Base-by-base conservation (phyloP, 306 rosid genomes). In the Malus domestica region DNA sequence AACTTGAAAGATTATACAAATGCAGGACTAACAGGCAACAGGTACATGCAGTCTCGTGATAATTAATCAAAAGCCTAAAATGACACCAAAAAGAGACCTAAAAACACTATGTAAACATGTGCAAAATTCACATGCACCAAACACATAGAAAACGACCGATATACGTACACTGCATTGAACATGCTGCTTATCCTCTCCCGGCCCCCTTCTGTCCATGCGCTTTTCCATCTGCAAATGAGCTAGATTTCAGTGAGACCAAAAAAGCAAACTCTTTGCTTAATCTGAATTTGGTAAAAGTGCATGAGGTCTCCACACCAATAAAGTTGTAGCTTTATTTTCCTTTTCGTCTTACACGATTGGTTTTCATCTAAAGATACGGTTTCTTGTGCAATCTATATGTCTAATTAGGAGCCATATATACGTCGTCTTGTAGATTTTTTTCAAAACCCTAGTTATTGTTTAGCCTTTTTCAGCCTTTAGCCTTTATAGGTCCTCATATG, bases 401-500 rank as follows among this genome's bases (percentile, higher is more conserved):
- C 68, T 4, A 8, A 4, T 66, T 35, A 66, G 46, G 49, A 33
- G 70, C 70, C 62, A 76, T 75, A 65, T 42, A 76, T 75, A 65
- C 25, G 77, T 73, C 18, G 57, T 5, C 3, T 29, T 16, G 58
- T 49, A 29, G 72, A 79, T 59, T 76, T 71, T 83, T 81, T 82
- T 27, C 54, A 49, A 75, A 65, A 4, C 67, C 72, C 71, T 78
- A 76, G 70, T 67, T 54, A 33, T 52, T 57, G 42, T 23, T 73
- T 59, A 52, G 44, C 75, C 49, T 74, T 57, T 22, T 79, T 69
- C 76, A 58, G 73, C 65, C 73, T 60, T 71, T 73, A 70, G 73
- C 65, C 73, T 60, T 74, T 73, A 70, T 70, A 51, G 40, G 79
- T 61, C 78, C 79, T 65, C 72, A 49, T 59, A 58, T 80, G 69